Base-by-base conservation (phyloP, 1,139 yeast genomes). In the Zygosaccharomyces pseudobailii region DNA sequence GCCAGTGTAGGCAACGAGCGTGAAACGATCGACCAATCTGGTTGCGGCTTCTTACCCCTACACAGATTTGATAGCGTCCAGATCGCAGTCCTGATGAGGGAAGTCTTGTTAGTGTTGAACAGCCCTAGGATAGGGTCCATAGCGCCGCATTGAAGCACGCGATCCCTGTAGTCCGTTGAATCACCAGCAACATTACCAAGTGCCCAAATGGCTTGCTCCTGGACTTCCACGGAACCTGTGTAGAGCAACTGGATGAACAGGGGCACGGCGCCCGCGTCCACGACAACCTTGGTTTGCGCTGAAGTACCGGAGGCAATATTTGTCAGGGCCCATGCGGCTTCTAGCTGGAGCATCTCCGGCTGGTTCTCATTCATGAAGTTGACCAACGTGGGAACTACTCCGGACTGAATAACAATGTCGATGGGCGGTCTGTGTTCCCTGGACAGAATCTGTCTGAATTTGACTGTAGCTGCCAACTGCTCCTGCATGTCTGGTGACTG, bases 191-290 rank as follows among this genome's bases (percentile, higher is more conserved):
- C 96, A 68, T 92, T 94, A 70, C 98, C 98, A 59, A 92, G 75
- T 33, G 98, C 98, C 98, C 98, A 92, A 58, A 92, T 92, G 20
- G 97, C 97, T 72, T 92, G 98, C 67, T 92, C 98, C 69, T 88
- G 87, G 49, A 94, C 97, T 65, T 94, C 98, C 48, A 83, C 74
- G 42, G 95, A 87, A 52, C 80, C 82, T 5, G 96, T 85, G 59
- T 79, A 77, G 59, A 94, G 76, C 57, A 94, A 76, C 56, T 84
- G 78, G 41, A 92, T 96, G 70, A 92, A 89, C 51, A 82, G 72
- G 21, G 97, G 98, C 37, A 92, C 95, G 0, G 97, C 97, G 46
- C 94, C 95, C 13, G 90, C 84, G 52, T 88, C 92, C 48, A 92
- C 95, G 48, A 92, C 97, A 44, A 84, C 84, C 57, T 80, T 79